Base-by-base conservation (phyloP, 306 rosid genomes). In the Mimosa pudica region DNA sequence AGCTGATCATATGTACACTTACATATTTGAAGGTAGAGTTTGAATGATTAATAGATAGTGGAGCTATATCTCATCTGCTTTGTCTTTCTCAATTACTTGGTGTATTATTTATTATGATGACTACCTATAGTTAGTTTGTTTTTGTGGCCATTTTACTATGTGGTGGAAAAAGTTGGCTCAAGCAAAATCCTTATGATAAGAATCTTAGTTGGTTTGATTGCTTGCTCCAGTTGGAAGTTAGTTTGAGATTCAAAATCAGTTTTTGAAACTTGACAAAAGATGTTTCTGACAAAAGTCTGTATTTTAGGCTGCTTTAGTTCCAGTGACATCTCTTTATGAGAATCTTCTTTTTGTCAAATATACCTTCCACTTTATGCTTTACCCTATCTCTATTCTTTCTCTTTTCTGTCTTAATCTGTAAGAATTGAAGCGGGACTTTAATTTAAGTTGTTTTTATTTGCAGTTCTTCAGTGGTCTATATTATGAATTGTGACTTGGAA, bases 301-400 rank as follows among this genome's bases (percentile, higher is more conserved):
- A 87, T 84, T 88, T 81, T 85, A 55, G 73, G 82, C 77, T 84
- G 89, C 94, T 92, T 88, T 90, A 86, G 84, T 70, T 85, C 89
- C 96, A 84, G 87, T 82, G 88, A 86, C 73, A 79, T 78, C 68
- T 72, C 80, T 90, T 87, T 84, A 49, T 70, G 87, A 81, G 96
- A 94, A 92, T 94, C 93, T 92, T 62, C 73, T 32, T 12, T 61
- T 30, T 30, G 11, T 12, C 4, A 4, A 61, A 61, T 24, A 24
- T 61, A 63, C 87, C 17, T 36, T 51, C 7, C 81, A 75, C 88
- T 84, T 87, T 87, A 86, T 88, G 89, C 98, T 92, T 92, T 92
- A 70, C 92, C 84, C 83, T 71, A 76, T 87, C 36, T 78, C 47
- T 84, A 57, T 71, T 87, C 87, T 77, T 83, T 87, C 88, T 77